Base-by-base conservation (phyloP, 2,329 filamentous ascomycete species). In the Rosellinia necatrix region DNA sequence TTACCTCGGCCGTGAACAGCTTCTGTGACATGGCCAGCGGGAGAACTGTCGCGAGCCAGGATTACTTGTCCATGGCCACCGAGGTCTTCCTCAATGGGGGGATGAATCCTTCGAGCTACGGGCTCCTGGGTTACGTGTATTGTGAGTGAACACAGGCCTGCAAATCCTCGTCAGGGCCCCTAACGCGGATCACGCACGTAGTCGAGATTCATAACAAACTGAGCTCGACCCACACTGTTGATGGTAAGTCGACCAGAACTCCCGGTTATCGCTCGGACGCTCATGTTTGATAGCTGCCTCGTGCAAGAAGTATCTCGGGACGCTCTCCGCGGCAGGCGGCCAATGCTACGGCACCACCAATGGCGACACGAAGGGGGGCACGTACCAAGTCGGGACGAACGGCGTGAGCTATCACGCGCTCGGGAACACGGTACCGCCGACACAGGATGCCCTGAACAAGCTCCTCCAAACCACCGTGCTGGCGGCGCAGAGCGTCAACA, bases 181-280 rank as follows among this genome's bases (percentile, higher is more conserved):
- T 48, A 27, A 44, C 9, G 3, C 46, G 15, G n/a, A 30, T n/a
- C n/a, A n/a, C n/a, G n/a, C n/a, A n/a, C n/a, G 21, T 44, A 70
- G 68, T 68, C 29, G 67, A 70, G 55, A 63, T 70, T 6, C 68
- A 68, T 55, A 70, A 69, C 48, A 69, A 69, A 42, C 25, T 60
- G 46, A 48, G 34, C 43, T 48, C 58, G 9, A 59, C 61, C 47
- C 67, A 69, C 49, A 64, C 57, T 22, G 64, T 67, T n/a, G 61
- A 64, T 47, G 54, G 66, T 68, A 6, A 64, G 66, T 64, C 10
- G 21, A 25, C 24, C 40, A n/a, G 15, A 34, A 9, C 13, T 35
- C 7, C 19, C 35, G 4, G 19, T 5, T 15, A n/a, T 3, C 22
- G 3, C 15, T 37, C 30, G 1, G n/a, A 7, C 46, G 19, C 62